Evolutionary conservation across 768 basidiomycete species (phyloP), one percentile per base, ranked within the genome.

Genomic region (Kwoniella pini): DNA sequence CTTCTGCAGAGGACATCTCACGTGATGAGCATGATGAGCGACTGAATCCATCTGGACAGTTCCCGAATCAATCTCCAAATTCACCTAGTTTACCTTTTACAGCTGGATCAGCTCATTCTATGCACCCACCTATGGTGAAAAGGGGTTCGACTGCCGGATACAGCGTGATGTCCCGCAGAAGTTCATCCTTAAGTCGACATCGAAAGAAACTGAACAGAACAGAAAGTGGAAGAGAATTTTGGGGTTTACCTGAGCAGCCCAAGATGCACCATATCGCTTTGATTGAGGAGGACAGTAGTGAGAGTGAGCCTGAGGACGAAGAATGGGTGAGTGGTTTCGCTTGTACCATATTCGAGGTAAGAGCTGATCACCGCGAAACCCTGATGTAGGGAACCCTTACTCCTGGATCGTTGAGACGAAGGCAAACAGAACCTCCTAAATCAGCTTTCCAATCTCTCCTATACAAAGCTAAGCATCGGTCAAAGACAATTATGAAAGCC

Each of bases 281-380:
- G 17, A 52, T 51, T 5, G 62, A 69, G 55, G 60, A 67, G 21
- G 64, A 62, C 36, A 64, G 68, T 48, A 61, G 65, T 21, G 74
- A 76, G 26, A 67, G 60, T 22, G 62, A 68, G 12, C 49, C 63
- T 26, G 64, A 57, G 28, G 70, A 65, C 27, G 66, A 72, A 57
- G 72, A 75, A 70, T 71, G 69, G 69, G 69, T 77, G 45, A 54
- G 74, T n/a, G n/a, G n/a, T n/a, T n/a, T n/a, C n/a, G n/a, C n/a
- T n/a, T n/a, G n/a, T n/a, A n/a, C n/a, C n/a, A n/a, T n/a, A n/a
- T n/a, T n/a, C n/a, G n/a, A n/a, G n/a, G n/a, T n/a, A n/a, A n/a
- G 55, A 44, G 19, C 36, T 45, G 46, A 6, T 44, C 3, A 50
- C 33, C 3, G 26, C 12, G 19, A 21, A 10, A 54, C 19, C 11